Conservation (phyloP, 2,329 filamentous ascomycete genomes). For the Blastomyces silverae region DNA sequence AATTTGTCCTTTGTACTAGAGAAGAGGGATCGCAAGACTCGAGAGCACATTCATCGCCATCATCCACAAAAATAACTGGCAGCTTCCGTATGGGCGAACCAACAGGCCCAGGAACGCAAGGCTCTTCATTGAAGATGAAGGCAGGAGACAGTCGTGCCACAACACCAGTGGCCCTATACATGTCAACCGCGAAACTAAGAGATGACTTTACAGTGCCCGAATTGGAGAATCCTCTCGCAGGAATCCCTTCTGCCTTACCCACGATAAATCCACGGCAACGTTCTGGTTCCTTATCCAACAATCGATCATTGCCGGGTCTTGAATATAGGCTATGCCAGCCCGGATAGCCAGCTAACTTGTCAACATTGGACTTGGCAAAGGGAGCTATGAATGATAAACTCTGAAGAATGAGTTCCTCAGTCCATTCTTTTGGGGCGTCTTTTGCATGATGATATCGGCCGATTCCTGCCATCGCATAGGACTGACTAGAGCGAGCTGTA, state of each 20-base stretch:
- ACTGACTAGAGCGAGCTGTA: constrained; percentile 2
- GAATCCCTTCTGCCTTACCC: neutral
- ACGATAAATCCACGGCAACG: neutral
- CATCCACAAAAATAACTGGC: neutral
- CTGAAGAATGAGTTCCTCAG: constrained; percentile 8
- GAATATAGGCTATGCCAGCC: neutral
- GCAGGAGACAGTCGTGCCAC: neutral
- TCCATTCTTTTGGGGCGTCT: constrained; percentile 12
- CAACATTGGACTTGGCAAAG: constrained; percentile 1
- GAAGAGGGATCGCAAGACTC: constrained; percentile 12
- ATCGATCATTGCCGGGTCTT: constrained; percentile 2
- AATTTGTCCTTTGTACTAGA: neutral
- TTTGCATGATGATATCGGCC: constrained; percentile 11
- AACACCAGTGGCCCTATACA: constrained; percentile 7
- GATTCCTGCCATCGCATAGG: constrained; percentile 4
- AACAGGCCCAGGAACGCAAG: constrained; percentile 3
- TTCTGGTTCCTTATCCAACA: neutral
- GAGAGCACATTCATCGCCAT: constrained; percentile 7
- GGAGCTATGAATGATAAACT: constrained; percentile 7
- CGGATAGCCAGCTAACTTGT: constrained; percentile 4
- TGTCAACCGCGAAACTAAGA: neutral
- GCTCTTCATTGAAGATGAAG: neutral
- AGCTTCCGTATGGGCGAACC: neutral
- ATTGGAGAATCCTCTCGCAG: constrained; percentile 2
- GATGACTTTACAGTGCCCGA: neutral